These are phyloP conservation scores for Violaceomyces palustris DNA, from an alignment of 1,284 basidiomycete species.

Conservation along the genomic window DNA sequence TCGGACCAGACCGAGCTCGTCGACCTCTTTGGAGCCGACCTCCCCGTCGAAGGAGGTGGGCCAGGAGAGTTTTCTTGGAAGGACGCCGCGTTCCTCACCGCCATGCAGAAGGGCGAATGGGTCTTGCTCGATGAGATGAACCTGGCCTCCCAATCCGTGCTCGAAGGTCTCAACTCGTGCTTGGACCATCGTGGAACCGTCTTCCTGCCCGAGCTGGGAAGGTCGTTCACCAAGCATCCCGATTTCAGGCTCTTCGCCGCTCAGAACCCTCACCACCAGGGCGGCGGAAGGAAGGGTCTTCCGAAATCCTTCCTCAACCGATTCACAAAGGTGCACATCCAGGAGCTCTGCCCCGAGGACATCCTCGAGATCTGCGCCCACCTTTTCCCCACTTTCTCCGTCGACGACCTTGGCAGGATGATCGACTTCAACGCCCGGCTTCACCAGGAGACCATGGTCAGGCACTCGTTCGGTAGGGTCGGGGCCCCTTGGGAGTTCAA, in stretches of 20 bases:
- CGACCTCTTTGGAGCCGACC: conserved; percentile 92
- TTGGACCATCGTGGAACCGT: conserved; percentile 93
- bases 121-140: conserved; percentile 99
- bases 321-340: conserved; percentile 93
- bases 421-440: conserved; percentile 72
- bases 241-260: conserved; percentile 95
- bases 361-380: conserved; percentile 72
- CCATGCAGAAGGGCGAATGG: conserved; percentile 72
- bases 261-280: conserved; percentile 93
- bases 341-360: conserved; percentile 77
- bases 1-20: conserved; percentile 97
- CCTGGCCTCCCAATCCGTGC: conserved; percentile 79
- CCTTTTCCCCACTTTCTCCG: conserved; percentile 63
- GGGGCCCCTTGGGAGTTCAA: conserved; percentile 99
- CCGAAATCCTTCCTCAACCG: conserved; percentile 97
- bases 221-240: conserved; percentile 81
- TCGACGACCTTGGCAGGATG: conserved; percentile 65
- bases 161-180: conserved; percentile 95
- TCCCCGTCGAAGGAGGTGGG: conserved; percentile 85
- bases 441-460: conserved; percentile 66
- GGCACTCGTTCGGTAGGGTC: conserved; percentile 69
- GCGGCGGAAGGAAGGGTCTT: conserved; percentile 92
- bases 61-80: conserved; percentile 96
- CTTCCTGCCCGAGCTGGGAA: conserved; percentile 89
- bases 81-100: conserved; percentile 90